Percentiles rank a stretch among this genome's conserved stretches.
Evolutionary conservation across 1,284 basidiomycete species (phyloP).

Genomic region (Crepidotus sp.): DNA sequence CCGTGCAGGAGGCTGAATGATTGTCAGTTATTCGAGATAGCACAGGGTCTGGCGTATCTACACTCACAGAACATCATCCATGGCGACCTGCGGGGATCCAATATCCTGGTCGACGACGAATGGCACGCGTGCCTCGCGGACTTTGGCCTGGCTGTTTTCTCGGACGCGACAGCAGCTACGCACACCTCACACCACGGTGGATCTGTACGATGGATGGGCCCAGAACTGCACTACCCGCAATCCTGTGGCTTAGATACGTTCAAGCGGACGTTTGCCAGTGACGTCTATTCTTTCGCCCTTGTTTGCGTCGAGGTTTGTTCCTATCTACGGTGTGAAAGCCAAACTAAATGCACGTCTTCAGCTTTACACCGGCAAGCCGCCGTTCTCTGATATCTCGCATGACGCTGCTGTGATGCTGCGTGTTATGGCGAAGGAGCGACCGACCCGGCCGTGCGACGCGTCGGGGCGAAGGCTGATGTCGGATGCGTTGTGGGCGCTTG

Average conservation of each 20-base stretch:
- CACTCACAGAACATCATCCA: conserved; percentile 28
- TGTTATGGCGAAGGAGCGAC: conserved; percentile 15
- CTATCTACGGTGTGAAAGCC: neutral
- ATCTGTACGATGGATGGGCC: conserved; percentile 21
- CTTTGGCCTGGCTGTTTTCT: conserved; percentile 23
- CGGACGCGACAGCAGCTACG: conserved; percentile 13
- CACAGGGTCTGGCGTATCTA: conserved; percentile 26
- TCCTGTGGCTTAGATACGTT: conserved; percentile 17
- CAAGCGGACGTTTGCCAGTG: conserved; percentile 18
- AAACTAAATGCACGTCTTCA: conserved; percentile 1
- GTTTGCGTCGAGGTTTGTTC: conserved; percentile 22
- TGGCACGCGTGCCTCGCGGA: conserved; percentile 25
- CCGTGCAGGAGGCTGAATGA: neutral
- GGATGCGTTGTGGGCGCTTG: conserved; percentile 13
- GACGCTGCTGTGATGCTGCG: conserved; percentile 23
- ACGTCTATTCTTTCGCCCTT: conserved; percentile 24
- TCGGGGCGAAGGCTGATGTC: conserved; percentile 8
- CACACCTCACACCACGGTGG: conserved; percentile 12
- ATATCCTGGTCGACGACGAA: conserved; percentile 24
- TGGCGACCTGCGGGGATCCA: conserved; percentile 31
- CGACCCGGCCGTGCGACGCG: conserved; percentile 9
- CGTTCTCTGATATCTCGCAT: conserved; percentile 21
- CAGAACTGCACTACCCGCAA: conserved; percentile 19
- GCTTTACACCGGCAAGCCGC: conserved; percentile 22
- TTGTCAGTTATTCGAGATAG: conserved; percentile 24